These are phyloP conservation scores for Nicotiana noctiflora DNA, from an alignment of 257 asterid species.

Conservation along the genomic window DNA sequence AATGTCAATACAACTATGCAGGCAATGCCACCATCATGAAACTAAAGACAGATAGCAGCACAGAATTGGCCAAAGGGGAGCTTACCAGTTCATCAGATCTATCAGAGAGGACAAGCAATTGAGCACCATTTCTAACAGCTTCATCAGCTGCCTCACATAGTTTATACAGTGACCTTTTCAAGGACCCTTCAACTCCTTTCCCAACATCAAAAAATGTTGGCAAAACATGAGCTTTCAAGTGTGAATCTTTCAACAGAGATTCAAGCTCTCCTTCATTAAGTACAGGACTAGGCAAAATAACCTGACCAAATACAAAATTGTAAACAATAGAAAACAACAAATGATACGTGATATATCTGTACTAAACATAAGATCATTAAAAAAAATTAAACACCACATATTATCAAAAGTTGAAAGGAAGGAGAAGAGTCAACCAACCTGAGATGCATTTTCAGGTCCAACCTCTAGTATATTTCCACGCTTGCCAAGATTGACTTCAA, in stretches of 20 bases:
- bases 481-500: conserved; percentile 94
- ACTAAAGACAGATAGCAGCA: not conserved
- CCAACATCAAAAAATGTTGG: conserved; percentile 72
- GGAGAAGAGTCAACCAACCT: conserved; percentile 41
- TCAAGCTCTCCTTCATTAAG: conserved; percentile 97
- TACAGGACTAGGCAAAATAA: conserved; percentile 79
- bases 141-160: conserved; percentile 99
- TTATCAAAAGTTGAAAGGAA: conserved; percentile 13
- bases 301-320: conserved; percentile 35
- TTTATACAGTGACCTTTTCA: conserved; percentile 60
- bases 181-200: conserved; percentile 88
- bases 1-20: not conserved
- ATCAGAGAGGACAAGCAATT: conserved; percentile 93
- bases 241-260: conserved; percentile 72
- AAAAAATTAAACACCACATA: not conserved
- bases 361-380: not conserved
- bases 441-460: conserved; percentile 96
- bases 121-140: conserved; percentile 97
- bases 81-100: conserved; percentile 92
- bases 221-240: conserved; percentile 68
- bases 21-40: conserved; percentile 3
- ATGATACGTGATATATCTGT: not conserved
- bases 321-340: conserved; percentile 8
- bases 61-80: conserved; percentile 10
- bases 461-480: conserved; percentile 89